Conservation (phyloP, 768 basidiomycete species). For the Pleurotus djamor region DNA sequence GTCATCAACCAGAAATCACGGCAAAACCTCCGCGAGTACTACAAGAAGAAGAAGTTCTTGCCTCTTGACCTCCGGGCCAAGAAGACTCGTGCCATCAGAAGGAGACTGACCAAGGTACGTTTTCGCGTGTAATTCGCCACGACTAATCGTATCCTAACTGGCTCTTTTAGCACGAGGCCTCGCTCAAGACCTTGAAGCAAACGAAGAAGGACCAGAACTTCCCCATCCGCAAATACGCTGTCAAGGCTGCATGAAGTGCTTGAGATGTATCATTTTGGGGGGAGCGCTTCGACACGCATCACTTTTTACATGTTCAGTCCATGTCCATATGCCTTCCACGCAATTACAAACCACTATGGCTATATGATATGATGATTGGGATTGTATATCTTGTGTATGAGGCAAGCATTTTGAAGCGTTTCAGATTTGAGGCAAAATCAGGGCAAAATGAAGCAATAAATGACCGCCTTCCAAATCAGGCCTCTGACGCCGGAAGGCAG, state of each 20-base stretch:
- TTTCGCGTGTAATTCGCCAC: not conserved
- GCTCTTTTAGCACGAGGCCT: constrained; percentile 66
- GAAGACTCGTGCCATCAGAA: constrained; percentile 98
- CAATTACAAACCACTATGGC: constrained; percentile 3
- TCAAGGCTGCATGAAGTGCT: constrained; percentile 70
- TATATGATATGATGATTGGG: not conserved
- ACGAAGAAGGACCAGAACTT: constrained; percentile 95
- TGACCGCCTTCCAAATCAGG: not conserved
- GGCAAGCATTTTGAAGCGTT: not conserved
- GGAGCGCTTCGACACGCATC: not conserved
- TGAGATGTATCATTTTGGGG: constrained; percentile 4
- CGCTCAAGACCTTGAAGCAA: constrained; percentile 89
- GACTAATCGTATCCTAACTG: not conserved
- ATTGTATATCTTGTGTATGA: not conserved
- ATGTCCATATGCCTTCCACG: constrained; percentile 1
- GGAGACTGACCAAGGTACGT: constrained; percentile 86
- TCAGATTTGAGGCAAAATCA: not conserved
- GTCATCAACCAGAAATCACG: constrained; percentile 99
- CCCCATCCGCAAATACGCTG: constrained; percentile 90
- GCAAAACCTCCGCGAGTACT: constrained; percentile 95
- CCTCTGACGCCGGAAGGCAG: constrained; percentile 1
- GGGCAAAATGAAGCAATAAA: not conserved
- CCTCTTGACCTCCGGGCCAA: constrained; percentile 97
- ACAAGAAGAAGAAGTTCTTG: constrained; percentile 95
- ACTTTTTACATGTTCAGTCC: not conserved